phyloP scores from a whole-genome alignment of 129 eudicot species.

The Sambucus nigra region DNA sequence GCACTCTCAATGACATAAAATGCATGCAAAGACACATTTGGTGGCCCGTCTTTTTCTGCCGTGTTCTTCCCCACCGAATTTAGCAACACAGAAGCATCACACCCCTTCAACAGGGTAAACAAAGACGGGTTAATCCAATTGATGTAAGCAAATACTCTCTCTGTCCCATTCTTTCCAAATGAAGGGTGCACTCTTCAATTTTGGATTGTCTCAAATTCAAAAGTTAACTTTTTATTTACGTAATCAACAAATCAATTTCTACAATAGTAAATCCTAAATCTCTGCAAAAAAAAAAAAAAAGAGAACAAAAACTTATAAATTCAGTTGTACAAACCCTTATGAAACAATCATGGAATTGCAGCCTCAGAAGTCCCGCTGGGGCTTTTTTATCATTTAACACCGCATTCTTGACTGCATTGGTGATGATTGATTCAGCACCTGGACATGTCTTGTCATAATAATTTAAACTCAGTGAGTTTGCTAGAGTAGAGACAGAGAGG shows the following conservation, averaged over 20 bases:
- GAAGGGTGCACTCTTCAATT: background rate
- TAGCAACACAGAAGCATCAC: too few relatives aligned
- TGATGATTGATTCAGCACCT: too few relatives aligned
- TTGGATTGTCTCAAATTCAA: background rate
- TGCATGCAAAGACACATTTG: conserved; percentile 40
- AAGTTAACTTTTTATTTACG: background rate
- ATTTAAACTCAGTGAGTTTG: too few relatives aligned
- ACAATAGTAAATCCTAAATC: background rate
- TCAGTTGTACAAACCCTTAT: conserved; percentile 18
- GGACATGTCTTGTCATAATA: too few relatives aligned
- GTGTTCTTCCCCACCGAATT: too few relatives aligned
- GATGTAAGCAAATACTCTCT: background rate
- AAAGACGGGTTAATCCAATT: background rate
- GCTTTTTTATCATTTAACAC: too few relatives aligned
- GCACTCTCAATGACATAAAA: too few relatives aligned
- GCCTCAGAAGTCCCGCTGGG: conserved; percentile 36
- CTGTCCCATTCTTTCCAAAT: background rate
- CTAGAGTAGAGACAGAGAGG: too few relatives aligned
- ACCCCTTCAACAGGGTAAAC: conserved; percentile 24
- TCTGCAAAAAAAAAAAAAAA: background rate
- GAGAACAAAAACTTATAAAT: background rate
- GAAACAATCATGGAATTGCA: conserved; percentile 50
- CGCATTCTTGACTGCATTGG: too few relatives aligned
- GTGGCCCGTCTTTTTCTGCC: conserved; percentile 47
- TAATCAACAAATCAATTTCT: background rate